These are phyloP conservation scores for Funneliformis mosseae DNA, from an alignment of 192 early-diverging fungal species.

Conservation along the genomic window DNA sequence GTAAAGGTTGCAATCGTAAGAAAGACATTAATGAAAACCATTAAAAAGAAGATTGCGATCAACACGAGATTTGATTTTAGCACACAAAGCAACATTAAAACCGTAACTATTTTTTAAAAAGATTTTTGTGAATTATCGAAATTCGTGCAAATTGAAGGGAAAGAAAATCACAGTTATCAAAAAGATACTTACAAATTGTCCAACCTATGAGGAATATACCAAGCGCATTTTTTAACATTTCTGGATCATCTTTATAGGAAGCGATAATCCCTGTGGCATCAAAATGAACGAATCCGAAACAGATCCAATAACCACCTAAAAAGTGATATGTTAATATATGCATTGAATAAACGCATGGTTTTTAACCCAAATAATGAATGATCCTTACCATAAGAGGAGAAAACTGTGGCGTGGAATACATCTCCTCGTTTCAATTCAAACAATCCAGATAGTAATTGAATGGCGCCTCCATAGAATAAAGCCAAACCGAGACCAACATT, in stretches of 20 bases:
- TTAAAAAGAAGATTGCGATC: conserved; percentile 63
- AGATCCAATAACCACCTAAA: conserved; percentile 66
- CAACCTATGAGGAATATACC: conserved; percentile 66
- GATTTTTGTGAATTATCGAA: background rate
- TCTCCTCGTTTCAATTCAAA: conserved; percentile 78
- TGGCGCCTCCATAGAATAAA: conserved; percentile 73
- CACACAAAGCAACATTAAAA: conserved; percentile 67
- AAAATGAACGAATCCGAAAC: conserved; percentile 60
- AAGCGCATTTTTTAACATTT: conserved; percentile 45
- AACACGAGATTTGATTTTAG: conserved; percentile 65
- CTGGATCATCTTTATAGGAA: conserved; percentile 41
- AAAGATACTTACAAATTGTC: conserved; percentile 12
- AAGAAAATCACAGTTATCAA: background rate
- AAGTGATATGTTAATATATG: too few relatives aligned
- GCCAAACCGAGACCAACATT: conserved; percentile 66
- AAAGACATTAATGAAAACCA: conserved; percentile 69
- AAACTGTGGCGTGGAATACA: conserved; percentile 80
- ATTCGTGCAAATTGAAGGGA: background rate
- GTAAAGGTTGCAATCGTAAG: conserved; percentile 63
- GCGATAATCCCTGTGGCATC: conserved; percentile 56
- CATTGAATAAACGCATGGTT: background rate
- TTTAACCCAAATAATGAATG: background rate
- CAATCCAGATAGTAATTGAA: conserved; percentile 78
- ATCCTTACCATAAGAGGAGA: conserved; percentile 58
- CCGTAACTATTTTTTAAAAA: conserved; percentile 45